Evolutionary conservation across 2,329 filamentous ascomycete species (phyloP), one percentile per base, ranked within the genome.

Genomic region (Ophiostoma australiae): DNA sequence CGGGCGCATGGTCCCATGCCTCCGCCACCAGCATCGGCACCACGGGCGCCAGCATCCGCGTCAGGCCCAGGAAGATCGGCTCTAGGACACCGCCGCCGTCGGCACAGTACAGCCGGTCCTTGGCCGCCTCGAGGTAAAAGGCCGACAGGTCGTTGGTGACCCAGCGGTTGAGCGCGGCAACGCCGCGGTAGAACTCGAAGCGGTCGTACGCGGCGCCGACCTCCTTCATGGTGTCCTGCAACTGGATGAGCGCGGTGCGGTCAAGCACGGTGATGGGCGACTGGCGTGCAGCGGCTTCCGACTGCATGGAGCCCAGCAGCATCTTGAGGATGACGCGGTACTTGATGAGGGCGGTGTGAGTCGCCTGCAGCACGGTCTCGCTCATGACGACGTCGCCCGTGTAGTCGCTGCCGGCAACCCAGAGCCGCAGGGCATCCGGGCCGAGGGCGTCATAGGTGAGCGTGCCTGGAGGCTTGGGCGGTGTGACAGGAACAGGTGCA

Each of bases 331-430:
- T 97, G 68, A 91, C 90, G 20, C 95, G 90, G 78, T 94, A 97
- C 79, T 97, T 97, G 79, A 94, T 85, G 33, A 98, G 81, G 1
- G 88, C 86, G 66, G 86, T 87, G 75, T 97, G 91, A 13, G 95
- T 87, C 1, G 90, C 87, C 75, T 90, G 87, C 8, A 99, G 84
- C 0, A 95, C 89, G 0, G 89, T 86, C 74, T 91, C 87, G 31
- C 94, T 92, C 74, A 99, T 90, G 7, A 90, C 85, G 6, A 98
- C 89, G 78, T 99, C 95, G 23, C 87, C 87, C 3, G 92, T 97
- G 79, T 95, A 98, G 80, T 99, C 94, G 76, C 91, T 93, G 79
- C 91, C 92, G 3, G 94, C 94, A 37, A 89, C 94, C 94, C 94
- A 98, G 37, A 99, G 81, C 13, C 96, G 89, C 70, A 99, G 84